Percentiles rank a stretch among this genome's conserved stretches.
phyloP scores from a whole-genome alignment of 176 grass and related monocot genomes.

The Alloteropsis semialata region DNA sequence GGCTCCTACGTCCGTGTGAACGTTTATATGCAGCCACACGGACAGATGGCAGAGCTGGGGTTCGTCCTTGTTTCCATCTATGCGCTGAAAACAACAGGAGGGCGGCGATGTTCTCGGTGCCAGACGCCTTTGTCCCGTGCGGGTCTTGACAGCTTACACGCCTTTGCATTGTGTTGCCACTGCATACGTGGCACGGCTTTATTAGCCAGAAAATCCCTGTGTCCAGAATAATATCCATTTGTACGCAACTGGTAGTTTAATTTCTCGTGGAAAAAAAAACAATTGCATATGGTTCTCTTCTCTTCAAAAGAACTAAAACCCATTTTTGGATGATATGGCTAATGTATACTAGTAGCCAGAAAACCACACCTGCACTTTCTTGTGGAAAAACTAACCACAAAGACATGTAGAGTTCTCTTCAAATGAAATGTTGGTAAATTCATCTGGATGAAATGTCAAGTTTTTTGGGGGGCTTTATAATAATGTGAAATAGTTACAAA shows the following conservation, averaged over 20 bases:
- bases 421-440: not conserved
- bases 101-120: constrained; percentile 48
- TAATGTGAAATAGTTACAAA: no score
- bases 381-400: not conserved
- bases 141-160: constrained; percentile 36
- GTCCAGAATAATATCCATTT: not conserved
- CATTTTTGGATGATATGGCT: not conserved
- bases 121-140: constrained; percentile 14
- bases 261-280: not conserved
- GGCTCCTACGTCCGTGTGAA: constrained; percentile 22
- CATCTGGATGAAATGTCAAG: not conserved
- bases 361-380: not conserved
- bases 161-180: not conserved
- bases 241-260: not conserved
- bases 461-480: no score
- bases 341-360: not conserved
- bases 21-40: constrained; percentile 29
- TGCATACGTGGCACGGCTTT: not conserved
- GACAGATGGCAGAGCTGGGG: constrained; percentile 15
- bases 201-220: not conserved
- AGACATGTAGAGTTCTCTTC: not conserved
- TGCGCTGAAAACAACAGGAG: constrained; percentile 43
- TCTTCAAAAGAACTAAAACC: not conserved
- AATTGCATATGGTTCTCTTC: not conserved
- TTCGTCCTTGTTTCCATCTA: constrained; percentile 53